A percentile compares a stretch with the other conserved stretches of the same genome.
Evolutionary conservation across 2,329 filamentous ascomycete genomes (phyloP).

Genomic region (Colletotrichum agaves): DNA sequence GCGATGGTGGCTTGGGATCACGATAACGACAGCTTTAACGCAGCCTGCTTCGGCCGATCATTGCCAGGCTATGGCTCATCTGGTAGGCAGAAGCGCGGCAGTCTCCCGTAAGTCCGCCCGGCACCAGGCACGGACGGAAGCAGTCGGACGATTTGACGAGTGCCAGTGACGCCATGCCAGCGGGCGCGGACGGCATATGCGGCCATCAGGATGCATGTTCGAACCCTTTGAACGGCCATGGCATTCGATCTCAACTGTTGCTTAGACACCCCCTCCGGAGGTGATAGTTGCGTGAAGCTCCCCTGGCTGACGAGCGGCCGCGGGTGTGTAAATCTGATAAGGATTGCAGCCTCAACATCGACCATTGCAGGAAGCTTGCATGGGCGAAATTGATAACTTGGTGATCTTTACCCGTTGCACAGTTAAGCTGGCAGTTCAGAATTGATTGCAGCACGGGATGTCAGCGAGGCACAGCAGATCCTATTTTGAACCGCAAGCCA

Average conservation of each 20-base stretch:
- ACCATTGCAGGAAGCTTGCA: neutral
- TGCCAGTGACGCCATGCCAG: constrained; percentile 16
- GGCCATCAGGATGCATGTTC: neutral
- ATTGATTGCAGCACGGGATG: constrained; percentile 11
- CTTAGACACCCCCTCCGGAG: neutral
- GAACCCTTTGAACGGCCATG: neutral
- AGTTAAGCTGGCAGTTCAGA: constrained; percentile 30
- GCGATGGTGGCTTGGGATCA: constrained; percentile 6
- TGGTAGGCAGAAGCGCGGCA: constrained; percentile 28
- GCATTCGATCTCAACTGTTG: neutral
- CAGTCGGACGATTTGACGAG: constrained; percentile 28
- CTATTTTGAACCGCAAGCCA: constrained; percentile 21
- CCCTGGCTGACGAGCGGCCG: neutral
- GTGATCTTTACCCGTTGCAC: constrained; percentile 16
- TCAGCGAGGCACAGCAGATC: constrained; percentile 24
- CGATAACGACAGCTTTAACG: constrained; percentile 16
- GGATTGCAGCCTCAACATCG: constrained; percentile 7
- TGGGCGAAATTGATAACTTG: constrained; percentile 10
- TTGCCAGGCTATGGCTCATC: constrained; percentile 7
- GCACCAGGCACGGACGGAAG: constrained; percentile 14
- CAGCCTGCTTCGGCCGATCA: constrained; percentile 16
- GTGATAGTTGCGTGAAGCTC: constrained; percentile 1
- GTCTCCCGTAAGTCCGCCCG: constrained; percentile 23
- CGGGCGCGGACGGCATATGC: constrained; percentile 8
- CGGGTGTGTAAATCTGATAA: constrained; percentile 2